phyloP scores from a whole-genome alignment of 176 grass and related monocot genomes.

The Hordeum vulgare region MorexV3_pseudomolecules_assembly NC_058521.1:538472640-538473139 shows the following conservation, averaged over 20 bases:
- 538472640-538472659: not conserved
- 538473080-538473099: not conserved
- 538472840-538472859: not conserved
- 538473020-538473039: not conserved
- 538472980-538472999: not conserved
- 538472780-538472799: not conserved
- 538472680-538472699: not conserved
- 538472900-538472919: not conserved
- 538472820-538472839: constrained; percentile 4
- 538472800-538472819: not conserved
- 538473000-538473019: not conserved
- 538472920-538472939: not conserved
- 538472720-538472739: not conserved
- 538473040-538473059: not conserved
- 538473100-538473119: not conserved
- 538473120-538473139: not conserved
- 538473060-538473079: not conserved
- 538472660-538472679: not conserved
- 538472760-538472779: not conserved
- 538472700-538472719: not conserved
- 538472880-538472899: not conserved
- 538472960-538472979: not conserved
- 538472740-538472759: not conserved
- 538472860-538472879: not conserved
- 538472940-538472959: not conserved